These are phyloP conservation scores for Zymoseptoria brevis DNA, from an alignment of 2,329 filamentous ascomycete genomes.

Conservation along the genomic window DNA sequence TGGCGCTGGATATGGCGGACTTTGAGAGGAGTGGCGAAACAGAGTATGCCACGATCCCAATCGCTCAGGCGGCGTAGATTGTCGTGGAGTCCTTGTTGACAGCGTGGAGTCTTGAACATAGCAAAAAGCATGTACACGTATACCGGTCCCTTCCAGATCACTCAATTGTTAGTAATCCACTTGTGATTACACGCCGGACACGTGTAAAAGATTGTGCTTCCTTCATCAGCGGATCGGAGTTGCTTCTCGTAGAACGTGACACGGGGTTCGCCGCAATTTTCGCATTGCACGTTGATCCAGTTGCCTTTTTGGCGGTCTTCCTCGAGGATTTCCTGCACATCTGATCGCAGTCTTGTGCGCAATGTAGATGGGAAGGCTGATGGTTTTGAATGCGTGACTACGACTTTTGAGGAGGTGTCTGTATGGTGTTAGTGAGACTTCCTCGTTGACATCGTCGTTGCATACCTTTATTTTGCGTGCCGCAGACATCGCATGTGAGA, in stretches of 20 bases:
- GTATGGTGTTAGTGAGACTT: background rate
- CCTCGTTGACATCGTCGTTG: background rate
- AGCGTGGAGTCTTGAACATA: background rate
- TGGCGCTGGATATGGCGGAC: constrained; percentile 96
- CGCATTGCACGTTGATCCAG: constrained; percentile 60
- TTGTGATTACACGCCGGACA: constrained; percentile 75
- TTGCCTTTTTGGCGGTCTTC: constrained; percentile 62
- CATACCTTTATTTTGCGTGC: constrained; percentile 71
- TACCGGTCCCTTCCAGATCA: background rate
- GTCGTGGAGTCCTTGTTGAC: background rate
- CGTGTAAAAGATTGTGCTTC: constrained; percentile 81
- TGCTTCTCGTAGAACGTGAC: constrained; percentile 82
- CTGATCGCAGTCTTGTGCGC: constrained; percentile 69
- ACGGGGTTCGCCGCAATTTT: constrained; percentile 71
- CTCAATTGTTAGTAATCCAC: constrained; percentile 58
- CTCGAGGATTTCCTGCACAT: constrained; percentile 70
- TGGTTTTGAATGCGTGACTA: constrained; percentile 76
- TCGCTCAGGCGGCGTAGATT: constrained; percentile 12
- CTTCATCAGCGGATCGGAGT: constrained; percentile 87
- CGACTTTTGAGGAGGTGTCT: constrained; percentile 70
- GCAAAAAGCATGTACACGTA: background rate
- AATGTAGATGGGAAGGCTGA: constrained; percentile 86
- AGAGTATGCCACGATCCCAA: constrained; percentile 85
- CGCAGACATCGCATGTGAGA: constrained; percentile 78
- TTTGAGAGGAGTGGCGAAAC: constrained; percentile 82